phyloP scores from a whole-genome alignment of 306 rosid genomes.

The Casuarina equisetifolia region DNA sequence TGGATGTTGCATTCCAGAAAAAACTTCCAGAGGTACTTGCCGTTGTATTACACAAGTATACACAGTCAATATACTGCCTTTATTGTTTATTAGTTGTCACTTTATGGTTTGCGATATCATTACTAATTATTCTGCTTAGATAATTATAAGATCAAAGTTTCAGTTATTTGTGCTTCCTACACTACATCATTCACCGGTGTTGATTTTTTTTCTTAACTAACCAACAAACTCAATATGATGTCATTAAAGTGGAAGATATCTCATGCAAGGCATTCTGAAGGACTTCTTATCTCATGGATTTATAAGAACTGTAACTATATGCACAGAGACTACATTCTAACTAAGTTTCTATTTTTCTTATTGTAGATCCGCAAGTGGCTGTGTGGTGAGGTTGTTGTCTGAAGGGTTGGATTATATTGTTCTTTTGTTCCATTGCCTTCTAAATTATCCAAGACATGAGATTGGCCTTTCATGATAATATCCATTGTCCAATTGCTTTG shows the following conservation, averaged over 20 bases:
- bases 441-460: constrained; percentile 38
- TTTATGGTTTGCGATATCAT: neutral
- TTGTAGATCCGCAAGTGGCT: constrained; percentile 91
- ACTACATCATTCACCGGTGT: neutral
- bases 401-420: constrained; percentile 41
- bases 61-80: neutral
- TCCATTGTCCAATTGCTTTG: constrained; percentile 36
- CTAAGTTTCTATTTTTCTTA: constrained; percentile 29
- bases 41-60: neutral
- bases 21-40: constrained; percentile 91
- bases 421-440: constrained; percentile 21
- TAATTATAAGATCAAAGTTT: neutral
- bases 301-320: neutral
- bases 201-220: neutral
- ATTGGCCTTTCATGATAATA: constrained; percentile 32
- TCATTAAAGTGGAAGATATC: neutral
- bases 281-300: neutral
- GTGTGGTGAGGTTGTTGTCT: constrained; percentile 62
- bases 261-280: neutral
- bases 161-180: neutral
- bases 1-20: constrained; percentile 89
- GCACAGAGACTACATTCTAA: neutral
- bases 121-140: neutral
- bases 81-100: neutral
- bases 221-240: neutral